phyloP scores from a whole-genome alignment of 2,329 filamentous ascomycete genomes.

The Trichoderma cornu-damae region DNA sequence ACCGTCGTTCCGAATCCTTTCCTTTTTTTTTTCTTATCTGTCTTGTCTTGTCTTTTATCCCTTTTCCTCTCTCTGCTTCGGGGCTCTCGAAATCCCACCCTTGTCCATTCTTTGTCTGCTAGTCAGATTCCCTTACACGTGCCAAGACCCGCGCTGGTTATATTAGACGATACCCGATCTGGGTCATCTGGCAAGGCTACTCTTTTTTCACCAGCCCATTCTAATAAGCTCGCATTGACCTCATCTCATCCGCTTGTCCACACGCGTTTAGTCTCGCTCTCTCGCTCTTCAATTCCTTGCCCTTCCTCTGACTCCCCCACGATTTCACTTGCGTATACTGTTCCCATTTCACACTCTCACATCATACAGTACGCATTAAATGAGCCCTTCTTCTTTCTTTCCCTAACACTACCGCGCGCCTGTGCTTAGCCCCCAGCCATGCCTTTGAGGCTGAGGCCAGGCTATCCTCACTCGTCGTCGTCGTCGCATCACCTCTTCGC shows the following conservation, averaged over 20 bases:
- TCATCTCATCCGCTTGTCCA: constrained; percentile 4
- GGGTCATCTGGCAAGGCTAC: constrained; percentile 17
- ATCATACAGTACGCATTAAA: background rate
- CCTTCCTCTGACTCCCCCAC: constrained; percentile 12
- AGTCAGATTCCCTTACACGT: background rate
- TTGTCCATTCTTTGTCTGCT: background rate
- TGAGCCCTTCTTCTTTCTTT: background rate
- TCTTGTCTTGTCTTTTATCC: background rate
- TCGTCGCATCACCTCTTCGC: constrained; percentile 19
- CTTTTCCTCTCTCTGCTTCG: background rate
- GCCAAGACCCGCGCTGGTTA: constrained; percentile 4
- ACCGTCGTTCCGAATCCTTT: background rate
- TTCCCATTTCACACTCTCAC: background rate
- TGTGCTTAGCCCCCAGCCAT: constrained; percentile 24
- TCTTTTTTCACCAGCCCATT: constrained; percentile 4
- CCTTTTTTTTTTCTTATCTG: background rate
- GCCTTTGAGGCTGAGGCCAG: constrained; percentile 34
- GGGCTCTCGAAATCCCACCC: background rate
- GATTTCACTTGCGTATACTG: too few relatives aligned
- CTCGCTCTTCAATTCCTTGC: constrained; percentile 12
- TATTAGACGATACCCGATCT: constrained; percentile 18
- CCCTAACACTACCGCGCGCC: background rate
- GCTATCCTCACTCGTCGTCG: constrained; percentile 24
- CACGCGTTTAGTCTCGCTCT: background rate
- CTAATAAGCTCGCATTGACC: constrained; percentile 12